Percentiles rank a stretch among this genome's conserved stretches.
Conservation (phyloP, 441 rosid species). For the Populus tomentosa region DNA sequence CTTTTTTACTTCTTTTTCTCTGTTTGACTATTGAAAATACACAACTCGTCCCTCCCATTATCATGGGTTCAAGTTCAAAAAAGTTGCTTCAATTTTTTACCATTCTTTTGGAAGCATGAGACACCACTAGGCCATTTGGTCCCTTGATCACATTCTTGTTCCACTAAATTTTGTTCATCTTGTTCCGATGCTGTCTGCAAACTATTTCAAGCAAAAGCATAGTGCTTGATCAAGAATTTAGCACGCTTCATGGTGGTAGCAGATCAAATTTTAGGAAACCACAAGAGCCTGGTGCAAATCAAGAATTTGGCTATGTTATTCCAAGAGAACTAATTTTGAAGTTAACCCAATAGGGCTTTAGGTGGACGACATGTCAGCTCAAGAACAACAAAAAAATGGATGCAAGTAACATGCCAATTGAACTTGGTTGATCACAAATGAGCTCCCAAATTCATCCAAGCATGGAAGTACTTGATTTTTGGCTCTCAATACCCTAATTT, state of each 20-base stretch:
- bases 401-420: neutral
- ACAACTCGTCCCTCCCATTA: neutral
- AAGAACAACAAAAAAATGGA: neutral
- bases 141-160: too few relatives aligned
- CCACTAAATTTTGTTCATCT: neutral
- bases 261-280: too few relatives aligned
- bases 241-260: neutral
- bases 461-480: neutral
- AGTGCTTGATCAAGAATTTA: neutral
- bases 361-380: neutral
- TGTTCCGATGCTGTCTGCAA: neutral
- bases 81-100: neutral
- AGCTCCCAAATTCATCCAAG: neutral
- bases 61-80: neutral
- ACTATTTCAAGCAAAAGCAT: neutral
- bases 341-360: neutral
- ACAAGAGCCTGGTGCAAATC: too few relatives aligned
- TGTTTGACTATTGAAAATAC: too few relatives aligned
- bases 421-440: neutral
- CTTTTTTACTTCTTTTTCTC: neutral
- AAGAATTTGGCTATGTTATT: neutral
- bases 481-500: too few relatives aligned
- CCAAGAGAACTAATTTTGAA: neutral
- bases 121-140: too few relatives aligned
- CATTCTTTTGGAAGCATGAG: too few relatives aligned